These are phyloP conservation scores for Austroboletus novae-zelandiae DNA, from an alignment of 1,284 basidiomycete genomes.

Conservation along the genomic window DNA sequence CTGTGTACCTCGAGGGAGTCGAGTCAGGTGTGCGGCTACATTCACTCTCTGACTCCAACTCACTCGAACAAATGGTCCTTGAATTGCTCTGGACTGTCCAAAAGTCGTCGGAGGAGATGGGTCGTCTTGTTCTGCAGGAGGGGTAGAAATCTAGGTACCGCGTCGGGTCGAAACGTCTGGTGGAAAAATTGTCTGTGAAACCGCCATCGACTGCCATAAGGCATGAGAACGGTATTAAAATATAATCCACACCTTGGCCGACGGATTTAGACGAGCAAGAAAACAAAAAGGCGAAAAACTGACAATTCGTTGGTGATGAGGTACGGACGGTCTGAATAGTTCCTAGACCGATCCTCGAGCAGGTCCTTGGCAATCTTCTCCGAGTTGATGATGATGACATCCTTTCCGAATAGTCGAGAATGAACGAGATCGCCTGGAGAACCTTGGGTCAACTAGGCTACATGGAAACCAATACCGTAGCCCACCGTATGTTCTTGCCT, in stretches of 20 bases:
- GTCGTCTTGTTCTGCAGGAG: slow-evolving; percentile 29
- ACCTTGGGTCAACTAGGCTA: neutral
- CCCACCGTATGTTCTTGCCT: slow-evolving; percentile 12
- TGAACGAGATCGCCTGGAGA: slow-evolving; percentile 28
- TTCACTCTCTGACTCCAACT: neutral
- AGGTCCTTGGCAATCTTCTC: slow-evolving; percentile 6
- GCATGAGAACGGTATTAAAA: slow-evolving; percentile 31
- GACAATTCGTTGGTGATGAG: slow-evolving; percentile 19
- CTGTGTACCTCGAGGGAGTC: neutral
- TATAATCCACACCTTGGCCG: slow-evolving; percentile 35
- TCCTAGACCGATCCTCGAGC: slow-evolving; percentile 4
- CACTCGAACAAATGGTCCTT: neutral
- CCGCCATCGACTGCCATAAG: slow-evolving; percentile 29
- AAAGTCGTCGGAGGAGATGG: slow-evolving; percentile 30
- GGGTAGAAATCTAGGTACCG: slow-evolving; percentile 20
- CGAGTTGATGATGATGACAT: slow-evolving; percentile 37
- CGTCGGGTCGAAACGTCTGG: slow-evolving; percentile 25
- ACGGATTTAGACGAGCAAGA: neutral
- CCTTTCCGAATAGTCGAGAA: slow-evolving; percentile 22
- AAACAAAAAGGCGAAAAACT: neutral
- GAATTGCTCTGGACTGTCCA: slow-evolving; percentile 22
- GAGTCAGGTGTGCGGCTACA: too few relatives aligned
- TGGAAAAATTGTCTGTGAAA: slow-evolving; percentile 24
- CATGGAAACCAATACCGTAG: too few relatives aligned
- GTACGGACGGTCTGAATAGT: slow-evolving; percentile 12